Base-by-base conservation (phyloP, 1,284 basidiomycete genomes). In the Leccinum brunneo-olivaceum region DNA sequence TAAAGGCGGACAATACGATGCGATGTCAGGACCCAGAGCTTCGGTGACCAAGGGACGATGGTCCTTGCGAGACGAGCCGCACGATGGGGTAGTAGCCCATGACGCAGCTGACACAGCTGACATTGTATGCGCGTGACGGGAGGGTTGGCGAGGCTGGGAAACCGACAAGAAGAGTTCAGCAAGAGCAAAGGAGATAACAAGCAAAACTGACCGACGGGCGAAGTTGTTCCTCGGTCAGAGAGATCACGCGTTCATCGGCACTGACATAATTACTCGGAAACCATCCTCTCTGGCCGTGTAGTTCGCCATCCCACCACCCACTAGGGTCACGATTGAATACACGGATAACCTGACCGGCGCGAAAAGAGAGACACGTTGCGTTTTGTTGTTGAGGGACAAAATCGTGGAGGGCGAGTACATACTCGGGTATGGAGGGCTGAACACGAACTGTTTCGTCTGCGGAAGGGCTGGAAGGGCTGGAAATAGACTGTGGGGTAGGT, bases 241-340 rank as follows among this genome's bases (percentile, higher is more conserved):
- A 56, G 9, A 75, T 72, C 15, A 73, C 68, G 51, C 71, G 71
- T 23, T 76, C 71, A 50, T 83, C 79, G 19, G 73, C 67, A 52
- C 79, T 81, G 46, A 88, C 85, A 66, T 90, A 90, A 64, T 90
- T 90, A 60, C 90, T 92, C n/a, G 95, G 95, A 65, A 98, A 98
- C 95, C 95, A 99, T n/a, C 96, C 96, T 54, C 92, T 71, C 43
- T 81, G 68, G 5, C 79, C 83, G 40, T 86, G 84, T 16, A 96
- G 67, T 66, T 98, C 92, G 9, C 96, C 95, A 60, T 98, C 94
- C 95, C 95, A 98, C 96, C 96, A 98, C 0, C 95, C 96, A 49
- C 86, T 90, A 0, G 74, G 52, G 65, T 98, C 93, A 51, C 83
- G 77, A 57, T 90, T 90, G 45, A 90, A 72, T 21, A 98, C 91